These are phyloP conservation scores for Carnegiea gigantea DNA, from an alignment of 179 eudicot genomes.

Conservation along the genomic window DNA sequence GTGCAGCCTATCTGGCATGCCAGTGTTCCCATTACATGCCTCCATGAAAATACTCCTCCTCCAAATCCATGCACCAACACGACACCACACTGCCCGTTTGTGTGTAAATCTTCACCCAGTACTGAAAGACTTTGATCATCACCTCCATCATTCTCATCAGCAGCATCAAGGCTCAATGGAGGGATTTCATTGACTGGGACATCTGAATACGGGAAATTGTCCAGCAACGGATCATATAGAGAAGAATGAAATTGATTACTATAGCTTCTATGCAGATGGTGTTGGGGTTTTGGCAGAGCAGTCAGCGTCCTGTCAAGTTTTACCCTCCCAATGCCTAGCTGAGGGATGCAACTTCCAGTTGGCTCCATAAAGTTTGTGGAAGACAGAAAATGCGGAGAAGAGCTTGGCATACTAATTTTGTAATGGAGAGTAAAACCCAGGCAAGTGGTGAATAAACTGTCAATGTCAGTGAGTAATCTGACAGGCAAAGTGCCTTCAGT, in stretches of 20 bases:
- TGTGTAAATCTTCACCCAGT: conserved; percentile 40
- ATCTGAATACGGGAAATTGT: conserved; percentile 45
- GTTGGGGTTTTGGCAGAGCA: conserved; percentile 47
- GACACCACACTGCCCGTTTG: conserved; percentile 67
- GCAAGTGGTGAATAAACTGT: conserved; percentile 79
- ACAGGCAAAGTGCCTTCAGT: conserved; percentile 64
- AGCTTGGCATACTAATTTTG: conserved; percentile 73
- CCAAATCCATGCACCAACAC: conserved; percentile 97
- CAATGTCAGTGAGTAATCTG: conserved; percentile 75
- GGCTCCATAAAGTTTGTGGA: conserved; percentile 53
- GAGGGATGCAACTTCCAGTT: conserved; percentile 35
- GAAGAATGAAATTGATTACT: conserved; percentile 68
- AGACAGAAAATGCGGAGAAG: conserved; percentile 74
- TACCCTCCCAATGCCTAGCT: conserved; percentile 35
- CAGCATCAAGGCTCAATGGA: conserved; percentile 55
- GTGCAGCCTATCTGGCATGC: conserved; percentile 68
- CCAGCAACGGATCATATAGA: conserved; percentile 70
- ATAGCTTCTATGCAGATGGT: conserved; percentile 61
- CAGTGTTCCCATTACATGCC: conserved; percentile 80
- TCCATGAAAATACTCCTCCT: conserved; percentile 97
- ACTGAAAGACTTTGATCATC: conserved; percentile 37
- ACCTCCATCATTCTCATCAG: conserved; percentile 44
- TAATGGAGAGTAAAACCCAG: conserved; percentile 73
- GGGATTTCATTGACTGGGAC: conserved; percentile 64
- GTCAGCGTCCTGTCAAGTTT: conserved; percentile 45